These are phyloP conservation scores for Alternaria sp. DNA, from an alignment of 2,329 filamentous ascomycete genomes.

Conservation along the genomic window DNA sequence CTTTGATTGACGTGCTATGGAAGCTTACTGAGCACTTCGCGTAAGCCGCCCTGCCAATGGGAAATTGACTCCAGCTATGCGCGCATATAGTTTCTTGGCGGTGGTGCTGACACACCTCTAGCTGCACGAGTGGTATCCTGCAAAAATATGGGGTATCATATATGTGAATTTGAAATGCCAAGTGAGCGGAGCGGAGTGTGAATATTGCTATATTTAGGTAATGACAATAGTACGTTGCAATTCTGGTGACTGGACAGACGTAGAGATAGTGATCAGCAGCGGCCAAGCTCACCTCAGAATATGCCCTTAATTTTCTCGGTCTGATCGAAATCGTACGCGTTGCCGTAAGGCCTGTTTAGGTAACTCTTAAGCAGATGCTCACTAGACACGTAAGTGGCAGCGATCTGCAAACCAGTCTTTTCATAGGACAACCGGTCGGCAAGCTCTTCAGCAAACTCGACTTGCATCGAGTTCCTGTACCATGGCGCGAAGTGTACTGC, in stretches of 20 bases:
- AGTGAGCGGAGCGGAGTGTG: constrained; percentile 7
- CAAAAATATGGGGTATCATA: neutral
- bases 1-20: constrained; percentile 22
- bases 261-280: neutral
- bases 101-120: constrained; percentile 14
- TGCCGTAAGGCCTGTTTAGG: constrained; percentile 66
- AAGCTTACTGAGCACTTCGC: constrained; percentile 29
- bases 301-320: constrained; percentile 35
- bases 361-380: constrained; percentile 58
- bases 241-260: neutral
- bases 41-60: constrained; percentile 17
- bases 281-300: constrained; percentile 21
- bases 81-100: constrained; percentile 6
- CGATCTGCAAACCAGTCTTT: constrained; percentile 57
- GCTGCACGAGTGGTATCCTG: neutral
- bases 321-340: constrained; percentile 69
- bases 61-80: neutral
- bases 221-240: neutral
- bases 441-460: constrained; percentile 63
- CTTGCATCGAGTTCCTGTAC: constrained; percentile 66
- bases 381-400: constrained; percentile 58
- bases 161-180: constrained; percentile 1
- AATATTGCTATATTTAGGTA: neutral
- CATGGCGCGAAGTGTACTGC: constrained; percentile 63
- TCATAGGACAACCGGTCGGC: constrained; percentile 55